A percentile compares a stretch with the other conserved stretches of the same genome.
These are phyloP conservation scores for Entomortierella beljakovae DNA, from an alignment of 192 early-diverging fungal species.

Conservation along the genomic window DNA sequence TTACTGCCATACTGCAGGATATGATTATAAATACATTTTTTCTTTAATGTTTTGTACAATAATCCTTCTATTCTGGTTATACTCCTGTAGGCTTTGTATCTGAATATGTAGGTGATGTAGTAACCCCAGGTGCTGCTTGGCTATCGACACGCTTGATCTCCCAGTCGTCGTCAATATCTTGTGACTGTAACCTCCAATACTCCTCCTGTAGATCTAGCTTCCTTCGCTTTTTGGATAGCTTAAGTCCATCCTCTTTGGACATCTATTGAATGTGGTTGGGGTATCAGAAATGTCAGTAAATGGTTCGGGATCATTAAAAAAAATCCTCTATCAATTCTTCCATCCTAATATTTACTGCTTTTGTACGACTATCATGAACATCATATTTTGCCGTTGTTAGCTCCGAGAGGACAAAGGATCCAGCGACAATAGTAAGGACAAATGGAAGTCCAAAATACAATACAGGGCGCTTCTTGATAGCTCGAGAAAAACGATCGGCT, in stretches of 20 bases:
- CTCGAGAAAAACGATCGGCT: constrained; percentile 21
- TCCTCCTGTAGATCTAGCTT: constrained; percentile 78
- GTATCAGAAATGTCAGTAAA: too few species aligned
- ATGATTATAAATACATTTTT: too few species aligned
- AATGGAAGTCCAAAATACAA: constrained; percentile 79
- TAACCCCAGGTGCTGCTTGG: constrained; percentile 29
- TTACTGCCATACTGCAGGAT: too few species aligned
- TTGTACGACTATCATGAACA: constrained; percentile 69
- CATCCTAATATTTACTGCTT: constrained; percentile 48
- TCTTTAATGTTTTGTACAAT: too few species aligned
- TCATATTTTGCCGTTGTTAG: constrained; percentile 85
- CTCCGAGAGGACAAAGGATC: constrained; percentile 76
- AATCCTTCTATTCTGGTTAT: too few species aligned
- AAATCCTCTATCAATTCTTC: too few species aligned
- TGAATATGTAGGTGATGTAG: constrained; percentile 22
- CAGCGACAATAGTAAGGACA: constrained; percentile 73
- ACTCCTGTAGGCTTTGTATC: neutral
- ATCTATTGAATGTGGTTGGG: too few species aligned
- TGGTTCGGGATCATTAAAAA: too few species aligned
- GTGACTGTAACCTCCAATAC: constrained; percentile 66
- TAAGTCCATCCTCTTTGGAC: constrained; percentile 67
- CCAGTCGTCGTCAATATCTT: constrained; percentile 51
- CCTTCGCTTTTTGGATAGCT: constrained; percentile 63
- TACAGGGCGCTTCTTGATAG: constrained; percentile 61
- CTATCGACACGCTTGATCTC: constrained; percentile 50